Evolutionary conservation across 2,329 filamentous ascomycete genomes (phyloP), one percentile per base, ranked within the genome.

Genomic region (Dactylella cylindrospora): DNA sequence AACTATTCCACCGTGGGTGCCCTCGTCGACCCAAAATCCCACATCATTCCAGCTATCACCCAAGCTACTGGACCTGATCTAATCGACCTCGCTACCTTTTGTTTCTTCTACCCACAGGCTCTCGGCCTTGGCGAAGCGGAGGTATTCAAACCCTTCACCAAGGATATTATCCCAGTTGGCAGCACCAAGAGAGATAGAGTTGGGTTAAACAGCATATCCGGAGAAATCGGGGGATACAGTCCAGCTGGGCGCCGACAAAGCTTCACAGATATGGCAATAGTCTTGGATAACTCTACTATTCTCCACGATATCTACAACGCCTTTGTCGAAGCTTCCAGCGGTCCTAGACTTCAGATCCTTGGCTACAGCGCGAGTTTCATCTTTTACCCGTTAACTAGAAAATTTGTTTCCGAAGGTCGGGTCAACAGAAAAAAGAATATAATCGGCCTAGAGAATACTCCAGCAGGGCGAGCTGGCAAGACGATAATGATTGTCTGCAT

Each of bases 401-500:
- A 45, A 4, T 53, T 61, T 23, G 55, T 61, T 3, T 25, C 35
- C 1, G 13, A 52, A n/a, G 55, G 55, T 15, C n/a, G 12, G n/a
- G 36, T 15, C 2, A 39, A 26, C 13, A 49, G 55, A 2, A 61
- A 53, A 36, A 61, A 51, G 35, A 61, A 61, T 10, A 61, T 47
- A 12, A 61, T 61, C 47, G 55, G 55, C 7, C 17, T 61, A n/a
- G 55, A 61, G 33, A 29, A 53, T 44, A 40, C 55, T 1, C 13
- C 47, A 1, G 55, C 47, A 4, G 55, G 55, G 7, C 33, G 49
- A 22, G 35, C 13, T 1, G 55, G 55, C 3, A 32, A 53, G 22
- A 61, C 55, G 5, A 49, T 61, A n/a, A 61, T 61, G 55, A 61
- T 61, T 22, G 28, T 61, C 12, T 47, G 55, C 20, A 61, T 61